These are phyloP conservation scores for Cercospora beticola DNA, from an alignment of 2,329 filamentous ascomycete genomes.

Conservation along the genomic window DNA sequence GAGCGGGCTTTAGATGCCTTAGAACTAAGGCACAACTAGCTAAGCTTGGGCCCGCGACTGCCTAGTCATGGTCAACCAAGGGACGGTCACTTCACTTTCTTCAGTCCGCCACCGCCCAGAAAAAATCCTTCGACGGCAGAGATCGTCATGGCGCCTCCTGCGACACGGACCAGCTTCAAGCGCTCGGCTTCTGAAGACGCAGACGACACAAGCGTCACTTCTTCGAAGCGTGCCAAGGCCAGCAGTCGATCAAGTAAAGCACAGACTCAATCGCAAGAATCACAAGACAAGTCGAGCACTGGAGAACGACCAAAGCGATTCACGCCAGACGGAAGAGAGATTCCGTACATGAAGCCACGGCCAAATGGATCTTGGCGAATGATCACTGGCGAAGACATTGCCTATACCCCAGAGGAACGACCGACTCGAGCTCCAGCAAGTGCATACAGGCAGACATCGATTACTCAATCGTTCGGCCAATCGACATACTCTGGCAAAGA, in stretches of 20 bases:
- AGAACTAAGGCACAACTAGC: too few species aligned
- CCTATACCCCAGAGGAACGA: constrained; percentile 3
- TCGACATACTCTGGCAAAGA: constrained; percentile 1
- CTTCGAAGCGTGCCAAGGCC: constrained; percentile 16
- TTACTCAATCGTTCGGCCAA: constrained; percentile 8
- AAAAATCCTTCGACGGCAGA: not conserved
- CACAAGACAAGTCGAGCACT: not conserved
- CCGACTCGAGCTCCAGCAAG: constrained; percentile 3
- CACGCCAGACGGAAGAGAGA: constrained; percentile 8
- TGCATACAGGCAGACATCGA: constrained; percentile 6
- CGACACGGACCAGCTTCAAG: constrained; percentile 5
- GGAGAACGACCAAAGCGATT: not conserved
- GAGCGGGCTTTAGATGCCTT: too few species aligned
- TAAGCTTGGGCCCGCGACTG: not conserved
- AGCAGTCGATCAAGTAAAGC: constrained; percentile 7
- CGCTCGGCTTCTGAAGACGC: constrained; percentile 3
- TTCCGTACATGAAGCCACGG: constrained; percentile 1
- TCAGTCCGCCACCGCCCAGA: not conserved
- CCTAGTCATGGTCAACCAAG: not conserved
- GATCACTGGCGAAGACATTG: constrained; percentile 8
- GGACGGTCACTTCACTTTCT: not conserved
- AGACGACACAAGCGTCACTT: not conserved
- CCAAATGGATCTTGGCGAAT: constrained; percentile 10
- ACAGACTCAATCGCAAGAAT: not conserved
- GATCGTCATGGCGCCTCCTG: constrained; percentile 8